phyloP scores from a whole-genome alignment of 768 basidiomycete species.

The Leccinum longicurvipes region DNA sequence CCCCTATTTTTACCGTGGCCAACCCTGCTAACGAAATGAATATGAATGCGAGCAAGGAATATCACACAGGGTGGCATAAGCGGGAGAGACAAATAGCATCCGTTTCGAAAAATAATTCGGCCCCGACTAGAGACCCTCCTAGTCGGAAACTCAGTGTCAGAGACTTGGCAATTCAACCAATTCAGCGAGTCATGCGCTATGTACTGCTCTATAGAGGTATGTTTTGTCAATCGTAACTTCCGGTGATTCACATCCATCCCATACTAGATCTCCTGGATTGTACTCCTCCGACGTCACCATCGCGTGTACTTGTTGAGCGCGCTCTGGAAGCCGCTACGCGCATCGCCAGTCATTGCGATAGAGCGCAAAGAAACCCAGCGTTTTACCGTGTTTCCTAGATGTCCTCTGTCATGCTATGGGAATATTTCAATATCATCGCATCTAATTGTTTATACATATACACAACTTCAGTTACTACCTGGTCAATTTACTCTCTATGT shows the following conservation, averaged over 20 bases:
- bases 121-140: conserved; percentile 1
- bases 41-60: conserved; percentile 5
- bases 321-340: conserved; percentile 54
- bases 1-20: conserved; percentile 8
- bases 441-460: background rate
- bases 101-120: background rate
- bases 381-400: conserved; percentile 33
- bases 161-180: conserved; percentile 62
- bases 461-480: background rate
- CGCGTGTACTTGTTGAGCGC: conserved; percentile 51
- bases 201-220: conserved; percentile 58
- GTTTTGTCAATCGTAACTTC: conserved; percentile 10
- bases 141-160: conserved; percentile 36
- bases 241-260: background rate
- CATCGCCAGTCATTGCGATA: conserved; percentile 61
- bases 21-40: conserved; percentile 3
- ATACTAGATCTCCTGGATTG: conserved; percentile 47
- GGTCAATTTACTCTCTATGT: background rate
- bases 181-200: conserved; percentile 63
- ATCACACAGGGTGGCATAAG: background rate
- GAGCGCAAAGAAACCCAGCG: conserved; percentile 53
- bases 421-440: conserved; percentile 1
- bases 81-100: background rate
- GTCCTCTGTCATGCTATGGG: background rate
- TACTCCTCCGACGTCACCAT: conserved; percentile 47